Base-by-base conservation (phyloP, 2,329 filamentous ascomycete genomes). In the Eurotiales sp. region DNA sequence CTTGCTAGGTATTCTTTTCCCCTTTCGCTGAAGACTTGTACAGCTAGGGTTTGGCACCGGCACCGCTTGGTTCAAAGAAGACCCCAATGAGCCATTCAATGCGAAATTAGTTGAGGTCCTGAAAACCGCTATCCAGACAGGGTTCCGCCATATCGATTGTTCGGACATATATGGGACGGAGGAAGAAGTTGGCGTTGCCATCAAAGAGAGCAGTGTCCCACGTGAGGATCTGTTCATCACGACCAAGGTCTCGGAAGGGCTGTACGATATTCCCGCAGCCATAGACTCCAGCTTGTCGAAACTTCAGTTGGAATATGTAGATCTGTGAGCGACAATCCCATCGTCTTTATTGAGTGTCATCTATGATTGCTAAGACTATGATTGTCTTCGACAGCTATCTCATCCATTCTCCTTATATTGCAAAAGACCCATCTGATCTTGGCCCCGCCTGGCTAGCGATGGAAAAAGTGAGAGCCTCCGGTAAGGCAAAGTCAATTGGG, bases 171-270 rank as follows among this genome's bases (percentile, higher is more conserved):
- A 86, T 61, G 74, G 76, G 50, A 88, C 85, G 51, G 84, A 87
- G 64, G 76, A 75, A 46, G 82, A 85, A 50, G 83, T 86, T 0
- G 86, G 83, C 6, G 70, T 77, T 56, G 85, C 81, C 17, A 81
- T 88, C 61, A 79, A 76, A 58, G 78, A 84, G 55, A 80, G 80
- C 27, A 82, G 84, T 53, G 2, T 23, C 10, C 19, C 17, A 3
- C 77, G 84, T 39, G 72, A 81, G 42, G 76, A 86, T 50, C 71
- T 87, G 56, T 87, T 86, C 67, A 74, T 87, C 57, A 84, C 81
- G 2, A 83, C 81, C 6, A 87, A 86, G 65, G 69, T 86, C 25
- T 85, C 82, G 81, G 84, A 83, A 69, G 83, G 81, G 64, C 76
- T 69, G 59, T 76, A 83, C 60, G 80, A 84, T 59, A 85, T 87